A percentile compares a stretch with the other conserved stretches of the same genome.
Evolutionary conservation across 1,284 basidiomycete genomes (phyloP).

Genomic region (Cystobasidium pallidum): DNA sequence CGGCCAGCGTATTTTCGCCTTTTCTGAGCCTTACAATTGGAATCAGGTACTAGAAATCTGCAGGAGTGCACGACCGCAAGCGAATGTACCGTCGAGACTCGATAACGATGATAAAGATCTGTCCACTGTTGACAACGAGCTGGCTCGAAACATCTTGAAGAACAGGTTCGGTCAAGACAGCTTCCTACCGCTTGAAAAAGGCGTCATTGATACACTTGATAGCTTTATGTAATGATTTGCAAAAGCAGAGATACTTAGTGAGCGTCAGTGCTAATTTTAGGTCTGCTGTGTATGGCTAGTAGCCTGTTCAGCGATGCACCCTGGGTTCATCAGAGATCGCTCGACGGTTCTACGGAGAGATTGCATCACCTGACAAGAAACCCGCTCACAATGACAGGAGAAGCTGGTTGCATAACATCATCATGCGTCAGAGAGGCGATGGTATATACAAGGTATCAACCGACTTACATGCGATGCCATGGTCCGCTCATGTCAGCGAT

Average conservation of each 20-base stretch:
- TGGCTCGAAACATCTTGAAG: slow-evolving; percentile 25
- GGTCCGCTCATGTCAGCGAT: no score
- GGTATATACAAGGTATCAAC: no score
- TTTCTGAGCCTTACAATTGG: slow-evolving; percentile 40
- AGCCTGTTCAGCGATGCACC: no score
- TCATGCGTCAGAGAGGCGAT: no score
- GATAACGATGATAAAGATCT: slow-evolving; percentile 29
- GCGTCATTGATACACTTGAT: slow-evolving; percentile 3
- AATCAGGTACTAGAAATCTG: slow-evolving; percentile 40
- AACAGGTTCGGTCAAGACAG: slow-evolving; percentile 20
- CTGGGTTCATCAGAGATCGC: no score
- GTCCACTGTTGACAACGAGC: slow-evolving; percentile 32
- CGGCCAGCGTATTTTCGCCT: slow-evolving; percentile 40
- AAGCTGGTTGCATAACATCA: no score
- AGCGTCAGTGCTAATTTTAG: no score
- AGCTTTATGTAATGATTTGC: not conserved
- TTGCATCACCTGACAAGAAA: no score
- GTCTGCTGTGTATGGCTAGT: not conserved
- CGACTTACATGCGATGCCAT: no score
- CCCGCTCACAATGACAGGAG: no score
- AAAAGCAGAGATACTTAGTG: no score
- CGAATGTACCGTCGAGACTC: slow-evolving; percentile 10
- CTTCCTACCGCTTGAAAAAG: slow-evolving; percentile 21
- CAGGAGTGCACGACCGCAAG: slow-evolving; percentile 30
- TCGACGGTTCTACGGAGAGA: no score